Evolutionary conservation across 73 alveolate species (phyloP), one percentile per base, ranked within the genome.

Genomic region (Paraurostyla sp.): DNA sequence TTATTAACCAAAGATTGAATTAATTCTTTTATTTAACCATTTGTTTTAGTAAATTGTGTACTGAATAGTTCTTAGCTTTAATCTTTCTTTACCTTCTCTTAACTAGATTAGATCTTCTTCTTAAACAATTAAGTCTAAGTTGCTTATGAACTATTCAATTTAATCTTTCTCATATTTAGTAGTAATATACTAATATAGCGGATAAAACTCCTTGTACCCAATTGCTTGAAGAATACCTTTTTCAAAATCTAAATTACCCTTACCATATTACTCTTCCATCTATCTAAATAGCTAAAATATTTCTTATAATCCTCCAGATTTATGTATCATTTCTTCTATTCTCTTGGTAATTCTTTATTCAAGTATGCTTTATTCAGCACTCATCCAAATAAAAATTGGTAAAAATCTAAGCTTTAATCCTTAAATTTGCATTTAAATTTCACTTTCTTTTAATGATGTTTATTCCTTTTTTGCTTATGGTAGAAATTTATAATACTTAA

Each of bases 191-290:
- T 62, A n/a, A 76, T 86, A 92, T 27, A 92, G 46, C 0, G 92
- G 90, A 51, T 85, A 71, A 75, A 94, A 96, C 56, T 96, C 97
- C 83, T 93, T 94, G 83, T 94, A 96, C 51, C 99, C 99, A 0
- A 96, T 96, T 18, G 97, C 57, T 76, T 94, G 84, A 18, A 96
- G 88, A 0, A 92, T 96, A 35, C 99, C 99, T 54, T 91, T 95
- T 32, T 75, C 69, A 68, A 83, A 92, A 76, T 89, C 89, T 0
- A 35, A 7, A 0, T 63, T 36, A 32, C 86, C 58, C 9, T 49
- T 59, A 18, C 59, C 73, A 4, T 40, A 25, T 6, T 22, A 52
- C 18, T 25, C 32, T 48, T 50, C 76, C 33, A 35, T 46, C 15
- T 43, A 68, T n/a, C 51, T 69, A 16, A 94, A 78, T n/a, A 86